phyloP scores from a whole-genome alignment of 768 basidiomycete genomes.

The Pleurotus eryngii region DNA sequence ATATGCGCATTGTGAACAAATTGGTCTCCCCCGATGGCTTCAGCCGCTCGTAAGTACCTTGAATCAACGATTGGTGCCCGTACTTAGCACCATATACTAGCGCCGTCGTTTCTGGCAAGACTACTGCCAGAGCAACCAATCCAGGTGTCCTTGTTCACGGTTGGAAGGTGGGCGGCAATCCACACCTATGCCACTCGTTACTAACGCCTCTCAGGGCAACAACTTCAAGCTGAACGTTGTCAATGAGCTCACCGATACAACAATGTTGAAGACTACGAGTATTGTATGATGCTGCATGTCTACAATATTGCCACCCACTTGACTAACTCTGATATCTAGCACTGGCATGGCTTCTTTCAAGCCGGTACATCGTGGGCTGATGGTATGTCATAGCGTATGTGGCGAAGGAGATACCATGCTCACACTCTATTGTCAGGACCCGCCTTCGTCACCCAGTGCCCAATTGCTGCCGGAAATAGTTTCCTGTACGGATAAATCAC shows the following conservation, averaged over 20 bases:
- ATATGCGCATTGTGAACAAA: constrained; percentile 5
- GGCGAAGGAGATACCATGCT: too few relatives aligned
- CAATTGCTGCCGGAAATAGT: constrained; percentile 33
- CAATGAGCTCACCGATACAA: constrained; percentile 33
- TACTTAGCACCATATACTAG: neutral
- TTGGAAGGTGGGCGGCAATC: constrained; percentile 24
- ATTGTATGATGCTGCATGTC: constrained; percentile 24
- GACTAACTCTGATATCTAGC: constrained; percentile 15
- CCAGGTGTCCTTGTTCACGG: constrained; percentile 33
- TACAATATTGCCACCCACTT: neutral
- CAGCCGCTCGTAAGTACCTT: constrained; percentile 7
- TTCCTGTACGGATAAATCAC: constrained; percentile 30
- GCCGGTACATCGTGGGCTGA: constrained; percentile 29
- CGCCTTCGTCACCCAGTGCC: constrained; percentile 32
- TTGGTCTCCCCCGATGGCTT: constrained; percentile 9
- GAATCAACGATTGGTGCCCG: neutral
- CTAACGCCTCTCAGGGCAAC: constrained; percentile 25
- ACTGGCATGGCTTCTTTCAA: constrained; percentile 35
- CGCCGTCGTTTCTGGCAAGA: constrained; percentile 11
- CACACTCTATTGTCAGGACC: neutral
- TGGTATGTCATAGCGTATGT: constrained; percentile 14
- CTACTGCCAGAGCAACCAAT: constrained; percentile 6
- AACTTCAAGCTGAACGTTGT: constrained; percentile 38
- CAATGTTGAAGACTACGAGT: constrained; percentile 37
- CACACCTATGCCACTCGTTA: neutral